Evolutionary conservation across 2,329 filamentous ascomycete genomes (phyloP), one percentile per base, ranked within the genome.

Genomic region (Aspergillus sp.): DNA sequence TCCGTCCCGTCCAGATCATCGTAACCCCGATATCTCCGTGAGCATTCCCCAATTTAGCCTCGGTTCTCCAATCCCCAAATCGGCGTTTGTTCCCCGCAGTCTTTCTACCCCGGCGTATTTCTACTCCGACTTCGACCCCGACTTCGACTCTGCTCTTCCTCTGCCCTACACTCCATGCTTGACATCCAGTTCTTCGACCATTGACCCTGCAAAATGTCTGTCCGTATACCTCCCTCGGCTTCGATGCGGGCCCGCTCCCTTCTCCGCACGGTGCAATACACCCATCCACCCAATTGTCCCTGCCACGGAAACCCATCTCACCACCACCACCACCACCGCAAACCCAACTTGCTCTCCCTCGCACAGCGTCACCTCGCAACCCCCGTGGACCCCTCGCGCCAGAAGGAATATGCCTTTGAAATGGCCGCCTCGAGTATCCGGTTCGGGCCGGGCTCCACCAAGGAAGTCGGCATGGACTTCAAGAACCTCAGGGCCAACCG

Each of bases 321-420:
- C 63, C 86, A 91, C 57, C 82, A 90, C 56, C 82, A 91, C 63
- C 86, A 91, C 57, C 82, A 90, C n/a, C n/a, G n/a, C 56, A 85
- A 91, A 56, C 81, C 88, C 56, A 62, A 70, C 54, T 65, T 65
- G 5, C 65, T 71, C 0, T 63, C 71, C 2, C 66, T 74, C 4
- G 63, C 76, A 38, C 19, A 19, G 19, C 70, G 79, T 36, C 73
- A 78, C 50, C 71, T 90, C 49, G 89, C 88, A n/a, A 91, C 88
- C 0, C 88, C 90, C 0, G 72, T 85, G 29, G 83, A 88, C 59
- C 70, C 77, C 6, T 77, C 79, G 2, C 79, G 82, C 53, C 80
- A 89, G 61, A 95, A 94, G 66, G 93, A 98, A 67, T 98, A 98
- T 71, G 93, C 93, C 9, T 98, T 98, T 64, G 93, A 98, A 68